Percentiles rank a stretch among this genome's conserved stretches.
phyloP scores from a whole-genome alignment of 306 rosid genomes.

The Alnus rubra region DNA sequence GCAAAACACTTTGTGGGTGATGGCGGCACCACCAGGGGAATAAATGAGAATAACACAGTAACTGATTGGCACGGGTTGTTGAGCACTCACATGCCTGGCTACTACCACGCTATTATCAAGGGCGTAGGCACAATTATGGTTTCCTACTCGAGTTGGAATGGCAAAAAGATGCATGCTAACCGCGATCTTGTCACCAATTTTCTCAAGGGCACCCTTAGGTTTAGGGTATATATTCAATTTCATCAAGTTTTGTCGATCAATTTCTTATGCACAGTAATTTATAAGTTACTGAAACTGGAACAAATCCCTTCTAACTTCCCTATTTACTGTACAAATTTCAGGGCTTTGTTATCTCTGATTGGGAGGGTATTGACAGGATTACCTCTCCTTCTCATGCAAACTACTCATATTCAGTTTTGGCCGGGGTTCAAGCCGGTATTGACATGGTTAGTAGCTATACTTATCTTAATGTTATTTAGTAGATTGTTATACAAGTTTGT shows the following conservation, averaged over 20 bases:
- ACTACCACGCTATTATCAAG: slow-evolving; percentile 54
- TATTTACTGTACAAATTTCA: slow-evolving; percentile 26
- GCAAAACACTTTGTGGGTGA: slow-evolving; percentile 95
- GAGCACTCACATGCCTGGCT: slow-evolving; percentile 79
- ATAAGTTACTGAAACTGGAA: background rate
- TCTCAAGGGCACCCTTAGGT: slow-evolving; percentile 61
- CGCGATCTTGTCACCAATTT: slow-evolving; percentile 61
- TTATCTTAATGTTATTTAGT: no score
- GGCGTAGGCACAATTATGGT: slow-evolving; percentile 80
- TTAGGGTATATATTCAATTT: slow-evolving; percentile 48
- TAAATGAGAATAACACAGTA: slow-evolving; percentile 81
- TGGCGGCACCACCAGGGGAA: slow-evolving; percentile 87
- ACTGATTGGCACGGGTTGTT: slow-evolving; percentile 53
- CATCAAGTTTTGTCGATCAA: no score
- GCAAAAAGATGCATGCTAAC: slow-evolving; percentile 73
- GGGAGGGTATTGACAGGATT: slow-evolving; percentile 77
- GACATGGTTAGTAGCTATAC: slow-evolving; percentile 61
- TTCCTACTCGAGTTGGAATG: slow-evolving; percentile 86
- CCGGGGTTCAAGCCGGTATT: slow-evolving; percentile 57
- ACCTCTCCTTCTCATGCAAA: slow-evolving; percentile 83
- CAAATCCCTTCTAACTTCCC: no score
- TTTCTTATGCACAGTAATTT: background rate
- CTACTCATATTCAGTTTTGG: slow-evolving; percentile 61
- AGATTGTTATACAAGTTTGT: no score
- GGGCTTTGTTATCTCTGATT: slow-evolving; percentile 89